phyloP scores from a whole-genome alignment of 495 filamentous ascomycete species.

The Pseudoneurospora amorphoporcata region DNA sequence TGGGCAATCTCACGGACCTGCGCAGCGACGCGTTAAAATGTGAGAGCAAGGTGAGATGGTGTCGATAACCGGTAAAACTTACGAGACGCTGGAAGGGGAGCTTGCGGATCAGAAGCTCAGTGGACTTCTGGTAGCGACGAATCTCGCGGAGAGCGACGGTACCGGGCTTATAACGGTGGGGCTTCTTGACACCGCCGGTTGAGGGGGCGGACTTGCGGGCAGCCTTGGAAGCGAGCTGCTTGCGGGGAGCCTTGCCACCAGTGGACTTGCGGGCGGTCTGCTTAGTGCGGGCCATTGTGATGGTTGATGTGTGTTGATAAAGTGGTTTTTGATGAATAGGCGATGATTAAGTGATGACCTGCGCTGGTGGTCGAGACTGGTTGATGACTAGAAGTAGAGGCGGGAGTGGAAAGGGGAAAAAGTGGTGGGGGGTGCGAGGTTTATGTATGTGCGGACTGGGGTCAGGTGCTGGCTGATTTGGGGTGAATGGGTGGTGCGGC shows the following conservation, averaged over 20 bases:
- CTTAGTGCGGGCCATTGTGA: slow-evolving; percentile 96
- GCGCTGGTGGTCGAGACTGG: slow-evolving; percentile 21
- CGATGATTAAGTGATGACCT: slow-evolving; percentile 28
- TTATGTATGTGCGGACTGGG: slow-evolving; percentile 32
- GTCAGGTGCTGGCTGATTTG: slow-evolving; percentile 38
- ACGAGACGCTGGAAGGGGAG: slow-evolving; percentile 99
- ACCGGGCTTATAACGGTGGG: slow-evolving; percentile 99
- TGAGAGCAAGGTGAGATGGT: slow-evolving; percentile 1
- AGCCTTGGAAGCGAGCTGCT: slow-evolving; percentile 67
- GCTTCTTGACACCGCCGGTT: slow-evolving; percentile 94
- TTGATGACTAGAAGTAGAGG: slow-evolving; percentile 14
- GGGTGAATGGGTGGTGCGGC: slow-evolving; percentile 6
- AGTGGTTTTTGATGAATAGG: slow-evolving; percentile 21
- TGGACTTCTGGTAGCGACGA: slow-evolving; percentile 99
- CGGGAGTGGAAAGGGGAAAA: slow-evolving; percentile 39
- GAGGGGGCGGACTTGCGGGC: slow-evolving; percentile 47
- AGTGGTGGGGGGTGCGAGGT: slow-evolving; percentile 34
- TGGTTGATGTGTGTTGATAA: slow-evolving; percentile 41
- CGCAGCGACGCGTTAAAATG: slow-evolving; percentile 22
- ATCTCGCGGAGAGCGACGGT: slow-evolving; percentile 99
- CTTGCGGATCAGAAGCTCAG: slow-evolving; percentile 99
- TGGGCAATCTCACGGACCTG: slow-evolving; percentile 96
- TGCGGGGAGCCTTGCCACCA: slow-evolving; percentile 98
- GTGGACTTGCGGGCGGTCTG: slow-evolving; percentile 99
- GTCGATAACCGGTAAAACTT: slow-evolving; percentile 19